These are phyloP conservation scores for Mycena albidolilacea DNA, from an alignment of 768 basidiomycete genomes.

Conservation along the genomic window DNA sequence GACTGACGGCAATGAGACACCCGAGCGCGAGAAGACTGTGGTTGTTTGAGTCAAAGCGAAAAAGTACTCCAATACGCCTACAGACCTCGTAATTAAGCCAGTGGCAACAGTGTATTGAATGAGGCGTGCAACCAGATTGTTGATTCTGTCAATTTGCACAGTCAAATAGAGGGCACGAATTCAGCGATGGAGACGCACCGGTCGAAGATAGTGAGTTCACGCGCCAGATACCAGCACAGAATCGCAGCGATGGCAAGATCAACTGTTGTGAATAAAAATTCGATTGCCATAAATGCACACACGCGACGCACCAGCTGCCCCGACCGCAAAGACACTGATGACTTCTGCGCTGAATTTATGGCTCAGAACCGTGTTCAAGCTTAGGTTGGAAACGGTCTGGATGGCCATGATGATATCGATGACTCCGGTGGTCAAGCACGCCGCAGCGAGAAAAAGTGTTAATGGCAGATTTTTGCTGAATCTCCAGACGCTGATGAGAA, in stretches of 20 bases:
- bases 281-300: too few relatives aligned
- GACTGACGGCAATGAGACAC: background rate
- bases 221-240: background rate
- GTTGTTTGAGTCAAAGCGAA: background rate
- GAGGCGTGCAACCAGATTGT: background rate
- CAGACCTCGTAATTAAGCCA: background rate
- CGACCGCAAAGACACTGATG: too few relatives aligned
- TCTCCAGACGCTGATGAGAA: too few relatives aligned
- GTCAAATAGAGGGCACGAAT: background rate
- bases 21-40: background rate
- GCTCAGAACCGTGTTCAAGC: background rate
- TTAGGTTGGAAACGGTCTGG: too few relatives aligned
- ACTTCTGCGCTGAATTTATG: too few relatives aligned
- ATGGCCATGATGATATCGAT: too few relatives aligned
- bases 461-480: too few relatives aligned
- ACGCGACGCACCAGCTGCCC: background rate
- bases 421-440: too few relatives aligned
- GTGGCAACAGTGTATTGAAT: background rate
- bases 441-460: too few relatives aligned
- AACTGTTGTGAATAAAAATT: background rate
- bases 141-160: background rate
- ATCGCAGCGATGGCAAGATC: background rate
- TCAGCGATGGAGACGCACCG: background rate
- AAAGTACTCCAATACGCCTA: background rate
- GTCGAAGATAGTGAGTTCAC: background rate